A percentile compares a stretch with the other conserved stretches of the same genome.
Conservation (phyloP, 257 asterid genomes). For the Paulownia fortunei region DNA sequence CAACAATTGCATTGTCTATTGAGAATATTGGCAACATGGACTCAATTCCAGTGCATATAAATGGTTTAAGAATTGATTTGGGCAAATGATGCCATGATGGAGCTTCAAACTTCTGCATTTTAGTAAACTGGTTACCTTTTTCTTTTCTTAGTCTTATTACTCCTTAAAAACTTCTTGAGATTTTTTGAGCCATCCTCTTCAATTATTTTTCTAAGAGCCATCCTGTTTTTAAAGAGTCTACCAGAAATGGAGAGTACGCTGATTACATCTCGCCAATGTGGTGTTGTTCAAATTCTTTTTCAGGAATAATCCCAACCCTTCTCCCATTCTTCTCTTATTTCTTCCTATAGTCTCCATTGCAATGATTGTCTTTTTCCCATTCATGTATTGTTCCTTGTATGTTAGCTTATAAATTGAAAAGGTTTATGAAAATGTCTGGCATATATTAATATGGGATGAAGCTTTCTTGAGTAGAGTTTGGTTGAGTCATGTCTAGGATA, state of each 20-base stretch:
- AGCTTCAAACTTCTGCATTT: neutral
- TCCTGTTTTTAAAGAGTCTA: neutral
- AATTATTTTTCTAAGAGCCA: neutral
- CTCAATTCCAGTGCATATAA: neutral
- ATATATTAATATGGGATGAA: neutral
- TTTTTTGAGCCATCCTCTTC: neutral
- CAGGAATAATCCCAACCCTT: neutral
- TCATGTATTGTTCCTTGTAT: neutral
- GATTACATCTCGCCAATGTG: neutral
- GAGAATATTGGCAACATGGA: neutral
- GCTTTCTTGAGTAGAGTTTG: neutral
- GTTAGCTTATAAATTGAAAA: neutral
- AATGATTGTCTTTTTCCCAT: neutral
- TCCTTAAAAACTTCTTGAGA: neutral
- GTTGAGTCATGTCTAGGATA: neutral
- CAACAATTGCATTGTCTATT: neutral
- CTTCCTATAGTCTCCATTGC: neutral
- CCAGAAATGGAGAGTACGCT: neutral
- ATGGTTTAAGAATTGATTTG: neutral
- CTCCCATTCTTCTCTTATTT: neutral
- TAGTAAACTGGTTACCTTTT: neutral
- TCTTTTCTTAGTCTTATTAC: neutral
- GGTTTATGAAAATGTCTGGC: neutral
- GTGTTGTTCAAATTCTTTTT: neutral
- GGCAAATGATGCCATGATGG: neutral